These are phyloP conservation scores for Rhizophagus prolifer DNA, from an alignment of 192 early-diverging fungal genomes.

Conservation along the genomic window DNA sequence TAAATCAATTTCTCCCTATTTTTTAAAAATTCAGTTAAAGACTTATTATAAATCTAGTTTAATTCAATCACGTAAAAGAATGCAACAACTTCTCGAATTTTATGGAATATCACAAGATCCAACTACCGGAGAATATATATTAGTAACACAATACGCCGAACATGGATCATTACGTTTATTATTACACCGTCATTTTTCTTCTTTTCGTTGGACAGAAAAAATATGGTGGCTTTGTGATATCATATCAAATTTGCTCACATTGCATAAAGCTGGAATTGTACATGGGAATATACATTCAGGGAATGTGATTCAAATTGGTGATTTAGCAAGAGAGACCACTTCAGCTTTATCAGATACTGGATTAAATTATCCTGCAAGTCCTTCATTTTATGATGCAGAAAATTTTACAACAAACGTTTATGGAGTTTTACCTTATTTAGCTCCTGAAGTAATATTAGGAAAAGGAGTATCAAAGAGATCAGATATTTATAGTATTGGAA, in stretches of 20 bases:
- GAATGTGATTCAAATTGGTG: constrained; percentile 13
- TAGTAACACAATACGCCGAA: constrained; percentile 1
- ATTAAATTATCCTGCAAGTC: constrained; percentile 2
- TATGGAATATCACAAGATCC: constrained; percentile 14
- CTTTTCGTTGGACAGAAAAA: constrained; percentile 9
- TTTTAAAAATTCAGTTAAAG: background rate
- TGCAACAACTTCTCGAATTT: background rate
- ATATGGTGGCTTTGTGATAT: constrained; percentile 14
- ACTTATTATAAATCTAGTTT: background rate
- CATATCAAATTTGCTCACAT: background rate
- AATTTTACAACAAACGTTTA: background rate
- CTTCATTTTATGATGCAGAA: background rate
- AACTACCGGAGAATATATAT: background rate
- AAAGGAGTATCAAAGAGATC: background rate
- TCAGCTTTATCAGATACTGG: background rate
- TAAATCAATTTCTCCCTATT: background rate
- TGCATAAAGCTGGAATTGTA: background rate
- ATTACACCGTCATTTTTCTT: background rate
- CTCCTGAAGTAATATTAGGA: constrained; percentile 11
- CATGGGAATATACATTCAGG: constrained; percentile 24
- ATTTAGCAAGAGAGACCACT: background rate
- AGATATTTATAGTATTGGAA: constrained; percentile 18
- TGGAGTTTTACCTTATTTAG: constrained; percentile 21
- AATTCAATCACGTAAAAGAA: background rate
- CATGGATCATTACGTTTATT: background rate